Percentiles rank a stretch among this genome's conserved stretches.
These are phyloP conservation scores for Talaromyces sp. DNA, from an alignment of 2,329 filamentous ascomycete species.

Conservation along the genomic window DNA sequence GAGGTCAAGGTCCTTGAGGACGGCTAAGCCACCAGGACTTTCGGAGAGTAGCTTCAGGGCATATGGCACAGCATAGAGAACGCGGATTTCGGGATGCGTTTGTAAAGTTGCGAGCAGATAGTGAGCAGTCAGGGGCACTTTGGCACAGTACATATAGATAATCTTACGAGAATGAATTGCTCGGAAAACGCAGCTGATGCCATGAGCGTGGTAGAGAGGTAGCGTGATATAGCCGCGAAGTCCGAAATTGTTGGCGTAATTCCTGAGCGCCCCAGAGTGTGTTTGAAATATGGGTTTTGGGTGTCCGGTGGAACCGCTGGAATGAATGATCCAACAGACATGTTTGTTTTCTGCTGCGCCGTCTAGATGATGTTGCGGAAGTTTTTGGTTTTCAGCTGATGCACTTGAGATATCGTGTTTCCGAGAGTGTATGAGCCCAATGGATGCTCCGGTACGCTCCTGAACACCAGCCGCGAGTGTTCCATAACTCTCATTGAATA, in stretches of 20 bases:
- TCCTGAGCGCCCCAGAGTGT: not conserved
- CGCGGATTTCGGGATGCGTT: not conserved
- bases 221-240: slow-evolving; percentile 3
- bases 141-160: slow-evolving; percentile 2
- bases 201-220: slow-evolving; percentile 10
- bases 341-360: slow-evolving; percentile 18
- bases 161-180: not conserved
- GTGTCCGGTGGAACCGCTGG: slow-evolving; percentile 23
- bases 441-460: not conserved
- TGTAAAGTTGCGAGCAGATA: slow-evolving; percentile 7
- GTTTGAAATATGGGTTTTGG: slow-evolving; percentile 20
- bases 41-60: slow-evolving; percentile 3
- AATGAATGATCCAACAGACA: slow-evolving; percentile 22
- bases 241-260: slow-evolving; percentile 9
- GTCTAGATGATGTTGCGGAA: slow-evolving; percentile 20
- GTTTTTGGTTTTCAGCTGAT: not conserved
- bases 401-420: not conserved
- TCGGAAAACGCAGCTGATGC: not conserved
- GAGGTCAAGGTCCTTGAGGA: not conserved
- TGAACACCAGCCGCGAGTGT: not conserved
- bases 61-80: slow-evolving; percentile 10
- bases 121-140: slow-evolving; percentile 4
- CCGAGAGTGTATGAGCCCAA: not conserved
- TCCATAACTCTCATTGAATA: not conserved
- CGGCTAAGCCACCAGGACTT: not conserved